These are phyloP conservation scores for Suillus americanus DNA, from an alignment of 768 basidiomycete species.

Conservation along the genomic window DNA sequence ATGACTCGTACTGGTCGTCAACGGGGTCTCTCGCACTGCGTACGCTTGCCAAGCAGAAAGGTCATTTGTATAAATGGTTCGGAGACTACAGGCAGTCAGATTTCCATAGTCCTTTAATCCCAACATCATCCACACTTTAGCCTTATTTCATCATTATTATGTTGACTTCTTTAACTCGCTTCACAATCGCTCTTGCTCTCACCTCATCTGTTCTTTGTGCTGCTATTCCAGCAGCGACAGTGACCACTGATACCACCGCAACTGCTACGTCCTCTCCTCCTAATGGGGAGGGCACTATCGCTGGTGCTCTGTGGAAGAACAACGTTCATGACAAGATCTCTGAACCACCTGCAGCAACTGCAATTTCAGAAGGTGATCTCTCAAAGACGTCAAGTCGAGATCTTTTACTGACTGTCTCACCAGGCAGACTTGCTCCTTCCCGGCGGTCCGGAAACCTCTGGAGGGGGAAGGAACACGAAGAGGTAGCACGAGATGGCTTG, in stretches of 20 bases:
- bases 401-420: neutral
- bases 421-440: neutral
- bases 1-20: neutral
- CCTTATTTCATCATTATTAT: neutral
- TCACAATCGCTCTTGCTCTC: constrained; percentile 4
- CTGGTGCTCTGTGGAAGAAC: constrained; percentile 18
- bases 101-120: neutral
- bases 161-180: neutral
- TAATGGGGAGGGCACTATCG: neutral
- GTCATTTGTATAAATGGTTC: neutral
- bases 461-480: neutral
- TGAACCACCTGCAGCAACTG: neutral
- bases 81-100: neutral
- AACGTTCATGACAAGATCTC: constrained; percentile 21
- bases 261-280: neutral
- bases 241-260: neutral
- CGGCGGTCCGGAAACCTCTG: neutral
- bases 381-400: neutral
- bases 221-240: constrained; percentile 8
- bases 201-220: constrained; percentile 18
- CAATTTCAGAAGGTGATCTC: neutral
- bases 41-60: neutral
- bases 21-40: neutral
- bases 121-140: neutral
- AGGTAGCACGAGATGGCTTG: neutral